Evolutionary conservation across 805 yeast genomes (phyloP).

Genomic region (Blastobotrys terrestris): DNA sequence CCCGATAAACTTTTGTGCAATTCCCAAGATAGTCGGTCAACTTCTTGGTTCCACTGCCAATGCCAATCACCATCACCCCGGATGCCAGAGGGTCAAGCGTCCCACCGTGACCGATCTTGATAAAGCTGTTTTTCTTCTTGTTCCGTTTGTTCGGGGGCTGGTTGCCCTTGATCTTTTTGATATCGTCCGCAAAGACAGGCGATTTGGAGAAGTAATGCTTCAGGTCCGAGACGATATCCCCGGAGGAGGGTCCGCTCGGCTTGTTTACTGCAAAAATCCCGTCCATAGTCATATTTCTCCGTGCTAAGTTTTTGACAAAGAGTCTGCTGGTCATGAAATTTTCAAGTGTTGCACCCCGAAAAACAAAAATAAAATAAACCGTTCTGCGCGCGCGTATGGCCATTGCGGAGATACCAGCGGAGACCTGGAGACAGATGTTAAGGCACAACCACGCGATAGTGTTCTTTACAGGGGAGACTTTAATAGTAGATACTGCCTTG

Average conservation of each 20-base stretch:
- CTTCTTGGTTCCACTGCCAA: slow-evolving; percentile 87
- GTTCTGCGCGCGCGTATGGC: neutral
- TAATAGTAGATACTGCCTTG: too few species aligned
- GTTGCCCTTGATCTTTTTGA: slow-evolving; percentile 23
- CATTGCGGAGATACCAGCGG: neutral
- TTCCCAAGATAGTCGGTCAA: slow-evolving; percentile 65
- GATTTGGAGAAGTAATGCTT: slow-evolving; percentile 60
- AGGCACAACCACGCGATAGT: too few species aligned
- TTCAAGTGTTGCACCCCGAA: neutral
- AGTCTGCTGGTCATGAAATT: neutral
- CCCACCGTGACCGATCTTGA: slow-evolving; percentile 98
- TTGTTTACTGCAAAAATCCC: slow-evolving; percentile 91
- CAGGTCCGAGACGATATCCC: slow-evolving; percentile 60
- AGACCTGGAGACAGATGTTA: too few species aligned
- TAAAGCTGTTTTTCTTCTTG: slow-evolving; percentile 51
- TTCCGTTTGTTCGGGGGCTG: slow-evolving; percentile 33
- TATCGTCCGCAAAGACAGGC: slow-evolving; percentile 41
- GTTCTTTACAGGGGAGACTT: too few species aligned
- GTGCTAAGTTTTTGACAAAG: neutral
- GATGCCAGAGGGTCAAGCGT: slow-evolving; percentile 93
- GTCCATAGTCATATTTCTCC: slow-evolving; percentile 47
- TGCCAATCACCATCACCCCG: slow-evolving; percentile 86
- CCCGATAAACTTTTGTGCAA: slow-evolving; percentile 72
- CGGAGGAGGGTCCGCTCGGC: slow-evolving; percentile 80
- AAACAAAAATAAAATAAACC: too few species aligned